A percentile compares a stretch with the other conserved stretches of the same genome.
phyloP scores from a whole-genome alignment of 2,329 filamentous ascomycete genomes.

The Westerdykella sp. region DNA sequence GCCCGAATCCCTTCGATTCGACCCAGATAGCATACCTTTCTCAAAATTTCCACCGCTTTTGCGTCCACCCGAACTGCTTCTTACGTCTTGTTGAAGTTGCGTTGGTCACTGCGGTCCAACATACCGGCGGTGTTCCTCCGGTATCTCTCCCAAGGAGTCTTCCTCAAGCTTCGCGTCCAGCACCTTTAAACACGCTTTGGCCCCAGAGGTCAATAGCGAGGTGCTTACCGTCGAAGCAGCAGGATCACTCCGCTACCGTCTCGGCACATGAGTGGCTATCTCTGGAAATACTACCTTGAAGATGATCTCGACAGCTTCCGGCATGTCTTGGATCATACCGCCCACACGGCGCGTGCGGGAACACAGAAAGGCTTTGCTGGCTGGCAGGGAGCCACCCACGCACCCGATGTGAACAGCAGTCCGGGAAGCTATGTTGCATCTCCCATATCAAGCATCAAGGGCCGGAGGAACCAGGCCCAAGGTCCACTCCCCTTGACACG shows the following conservation, averaged over 20 bases:
- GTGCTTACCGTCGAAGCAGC: conserved; percentile 57
- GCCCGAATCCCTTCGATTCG: no score
- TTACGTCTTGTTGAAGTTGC: no score
- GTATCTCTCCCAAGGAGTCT: conserved; percentile 27
- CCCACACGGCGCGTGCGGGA: conserved; percentile 50
- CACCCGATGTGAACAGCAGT: conserved; percentile 39
- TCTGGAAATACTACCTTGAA: conserved; percentile 96
- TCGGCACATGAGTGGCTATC: conserved; percentile 82
- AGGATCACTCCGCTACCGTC: conserved; percentile 36
- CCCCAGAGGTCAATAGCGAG: conserved; percentile 80
- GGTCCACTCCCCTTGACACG: conserved; percentile 43
- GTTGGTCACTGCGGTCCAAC: background rate
- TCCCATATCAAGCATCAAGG: conserved; percentile 36
- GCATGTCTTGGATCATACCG: conserved; percentile 72
- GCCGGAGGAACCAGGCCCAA: conserved; percentile 21
- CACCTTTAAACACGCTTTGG: conserved; percentile 91
- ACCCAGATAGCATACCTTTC: no score
- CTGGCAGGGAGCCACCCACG: conserved; percentile 27
- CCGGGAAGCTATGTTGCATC: conserved; percentile 45
- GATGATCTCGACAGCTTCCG: conserved; percentile 96
- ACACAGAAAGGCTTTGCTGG: conserved; percentile 46
- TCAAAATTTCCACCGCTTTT: no score
- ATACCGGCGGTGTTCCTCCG: conserved; percentile 16
- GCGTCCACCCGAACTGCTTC: no score
- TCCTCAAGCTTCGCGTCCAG: conserved; percentile 45